Conservation (phyloP, 495 filamentous ascomycete species). For the Achaetomiella virescens region DNA sequence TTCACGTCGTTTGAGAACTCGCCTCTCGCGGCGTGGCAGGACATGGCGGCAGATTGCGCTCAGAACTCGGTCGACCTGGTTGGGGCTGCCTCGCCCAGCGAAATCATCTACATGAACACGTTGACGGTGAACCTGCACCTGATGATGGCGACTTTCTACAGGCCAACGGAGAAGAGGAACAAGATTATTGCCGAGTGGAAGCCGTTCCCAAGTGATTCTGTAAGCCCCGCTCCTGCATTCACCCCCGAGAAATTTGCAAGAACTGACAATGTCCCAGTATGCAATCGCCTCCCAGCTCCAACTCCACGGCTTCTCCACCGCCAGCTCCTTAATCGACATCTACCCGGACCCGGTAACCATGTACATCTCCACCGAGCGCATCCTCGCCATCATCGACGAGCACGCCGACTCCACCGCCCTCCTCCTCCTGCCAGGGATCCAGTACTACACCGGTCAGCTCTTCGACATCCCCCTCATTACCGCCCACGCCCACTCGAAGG, state of each 20-base stretch:
- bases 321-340: conserved; percentile 57
- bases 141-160: conserved; percentile 87
- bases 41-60: conserved; percentile 28
- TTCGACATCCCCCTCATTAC: conserved; percentile 86
- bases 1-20: conserved; percentile 76
- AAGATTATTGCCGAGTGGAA: conserved; percentile 92
- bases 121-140: conserved; percentile 88
- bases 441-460: conserved; percentile 91
- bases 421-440: conserved; percentile 80
- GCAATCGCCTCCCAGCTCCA: conserved; percentile 80
- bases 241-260: not conserved
- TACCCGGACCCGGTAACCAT: conserved; percentile 52
- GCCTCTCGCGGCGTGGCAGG: conserved; percentile 68
- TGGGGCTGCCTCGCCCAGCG: conserved; percentile 59
- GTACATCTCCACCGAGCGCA: conserved; percentile 59
- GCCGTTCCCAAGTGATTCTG: conserved; percentile 90
- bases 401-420: conserved; percentile 73
- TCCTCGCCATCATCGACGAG: conserved; percentile 68
- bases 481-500: conserved; percentile 64
- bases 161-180: conserved; percentile 61
- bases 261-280: conserved; percentile 47
- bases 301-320: conserved; percentile 63
- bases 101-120: conserved; percentile 91
- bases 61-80: conserved; percentile 61
- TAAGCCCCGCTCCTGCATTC: conserved; percentile 18